These are phyloP conservation scores for Trypanosoma conorhini DNA, from an alignment of 208 protist genomes.

Conservation along the genomic window DNA sequence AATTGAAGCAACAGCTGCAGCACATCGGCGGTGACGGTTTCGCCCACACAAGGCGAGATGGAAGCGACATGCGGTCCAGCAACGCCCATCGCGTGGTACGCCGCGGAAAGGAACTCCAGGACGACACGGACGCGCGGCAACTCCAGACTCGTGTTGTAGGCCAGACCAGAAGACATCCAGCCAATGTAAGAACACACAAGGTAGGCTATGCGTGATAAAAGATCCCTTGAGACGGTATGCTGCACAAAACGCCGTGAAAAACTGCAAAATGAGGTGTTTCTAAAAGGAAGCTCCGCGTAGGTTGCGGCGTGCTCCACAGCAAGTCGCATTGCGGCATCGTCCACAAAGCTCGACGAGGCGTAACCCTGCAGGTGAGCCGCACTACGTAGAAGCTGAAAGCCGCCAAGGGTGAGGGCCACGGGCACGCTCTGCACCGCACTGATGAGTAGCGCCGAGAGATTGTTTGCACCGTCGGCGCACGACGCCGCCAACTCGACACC, in stretches of 20 bases:
- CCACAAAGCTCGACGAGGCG: slow-evolving; percentile 37
- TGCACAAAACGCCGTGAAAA: slow-evolving; percentile 70
- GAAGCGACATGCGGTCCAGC: slow-evolving; percentile 55
- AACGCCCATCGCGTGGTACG: slow-evolving; percentile 60
- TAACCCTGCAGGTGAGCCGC: slow-evolving; percentile 64
- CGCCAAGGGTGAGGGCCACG: slow-evolving; percentile 20
- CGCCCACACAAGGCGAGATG: slow-evolving; percentile 16
- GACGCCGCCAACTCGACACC: slow-evolving; percentile 35
- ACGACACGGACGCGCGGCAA: slow-evolving; percentile 29
- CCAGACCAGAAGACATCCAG: slow-evolving; percentile 34
- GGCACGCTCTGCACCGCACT: slow-evolving; percentile 24
- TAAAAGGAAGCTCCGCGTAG: slow-evolving; percentile 4
- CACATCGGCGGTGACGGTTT: slow-evolving; percentile 34
- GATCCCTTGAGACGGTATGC: slow-evolving; percentile 46
- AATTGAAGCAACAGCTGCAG: slow-evolving; percentile 45
- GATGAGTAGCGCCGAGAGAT: slow-evolving; percentile 38
- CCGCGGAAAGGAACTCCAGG: slow-evolving; percentile 60
- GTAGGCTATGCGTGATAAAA: slow-evolving; percentile 62
- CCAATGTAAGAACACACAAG: slow-evolving; percentile 59
- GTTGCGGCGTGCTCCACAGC: slow-evolving; percentile 31
- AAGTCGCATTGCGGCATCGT: slow-evolving; percentile 21
- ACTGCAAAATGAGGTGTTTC: slow-evolving; percentile 47
- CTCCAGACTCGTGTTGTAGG: slow-evolving; percentile 29
- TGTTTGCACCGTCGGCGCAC: slow-evolving; percentile 30
- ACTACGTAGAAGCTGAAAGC: slow-evolving; percentile 52